These are phyloP conservation scores for Acidomyces sp. DNA, from an alignment of 495 filamentous ascomycete species.

Conservation along the genomic window DNA sequence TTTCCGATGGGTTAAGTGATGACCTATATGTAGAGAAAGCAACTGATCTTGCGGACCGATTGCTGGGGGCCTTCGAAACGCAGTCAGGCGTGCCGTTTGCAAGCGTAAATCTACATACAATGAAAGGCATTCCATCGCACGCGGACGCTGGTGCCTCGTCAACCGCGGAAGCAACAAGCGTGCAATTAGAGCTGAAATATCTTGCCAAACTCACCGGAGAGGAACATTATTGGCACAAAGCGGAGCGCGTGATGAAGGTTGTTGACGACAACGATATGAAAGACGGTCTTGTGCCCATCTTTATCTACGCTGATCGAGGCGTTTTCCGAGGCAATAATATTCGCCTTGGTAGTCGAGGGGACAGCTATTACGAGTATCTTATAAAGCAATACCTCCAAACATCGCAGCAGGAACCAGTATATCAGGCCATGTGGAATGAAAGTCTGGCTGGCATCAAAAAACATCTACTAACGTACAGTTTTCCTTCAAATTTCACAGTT, in stretches of 20 bases:
- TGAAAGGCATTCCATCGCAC: slow-evolving; percentile 62
- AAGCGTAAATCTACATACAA: slow-evolving; percentile 72
- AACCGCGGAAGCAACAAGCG: slow-evolving; percentile 78
- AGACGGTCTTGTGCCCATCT: slow-evolving; percentile 85
- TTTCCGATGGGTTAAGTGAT: slow-evolving; percentile 44
- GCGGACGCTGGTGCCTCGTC: slow-evolving; percentile 81
- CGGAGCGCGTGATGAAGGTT: slow-evolving; percentile 81
- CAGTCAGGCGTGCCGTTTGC: slow-evolving; percentile 76
- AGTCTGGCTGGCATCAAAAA: slow-evolving; percentile 74
- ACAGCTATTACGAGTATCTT: slow-evolving; percentile 96
- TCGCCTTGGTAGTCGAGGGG: slow-evolving; percentile 80
- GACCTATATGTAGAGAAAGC: slow-evolving; percentile 95
- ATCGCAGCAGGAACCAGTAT: slow-evolving; percentile 69
- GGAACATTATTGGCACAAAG: slow-evolving; percentile 74
- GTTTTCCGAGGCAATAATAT: slow-evolving; percentile 73
- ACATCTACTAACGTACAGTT: slow-evolving; percentile 79
- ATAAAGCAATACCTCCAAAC: slow-evolving; percentile 97
- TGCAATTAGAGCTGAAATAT: slow-evolving; percentile 97
- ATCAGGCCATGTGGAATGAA: slow-evolving; percentile 86
- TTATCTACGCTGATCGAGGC: slow-evolving; percentile 66
- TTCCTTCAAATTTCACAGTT: slow-evolving; percentile 64
- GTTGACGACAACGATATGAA: slow-evolving; percentile 63
- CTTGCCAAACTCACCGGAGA: slow-evolving; percentile 90
- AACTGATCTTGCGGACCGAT: slow-evolving; percentile 74
- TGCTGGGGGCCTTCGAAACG: slow-evolving; percentile 79